phyloP scores from a whole-genome alignment of 805 yeast genomes.

The Candida ovalis region DNA sequence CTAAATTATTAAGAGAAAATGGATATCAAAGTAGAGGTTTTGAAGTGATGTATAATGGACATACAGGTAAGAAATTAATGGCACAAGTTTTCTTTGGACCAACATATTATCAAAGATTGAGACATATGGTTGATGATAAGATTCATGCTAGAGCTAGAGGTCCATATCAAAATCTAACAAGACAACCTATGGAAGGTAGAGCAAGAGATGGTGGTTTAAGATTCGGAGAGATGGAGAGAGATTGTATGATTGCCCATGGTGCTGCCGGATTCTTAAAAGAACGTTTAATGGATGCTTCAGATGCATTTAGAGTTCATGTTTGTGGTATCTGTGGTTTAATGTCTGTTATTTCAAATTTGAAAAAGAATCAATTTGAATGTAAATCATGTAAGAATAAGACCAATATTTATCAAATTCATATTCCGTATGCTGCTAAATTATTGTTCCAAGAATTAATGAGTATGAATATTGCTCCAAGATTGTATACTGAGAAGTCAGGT shows the following conservation, averaged over 20 bases:
- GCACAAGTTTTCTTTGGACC: slow-evolving; percentile 99
- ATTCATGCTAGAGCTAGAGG: slow-evolving; percentile 99
- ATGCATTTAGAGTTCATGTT: slow-evolving; percentile 96
- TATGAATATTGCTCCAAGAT: slow-evolving; percentile 96
- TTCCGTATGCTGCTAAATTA: slow-evolving; percentile 97
- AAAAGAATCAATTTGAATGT: slow-evolving; percentile 97
- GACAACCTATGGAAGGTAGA: slow-evolving; percentile 99
- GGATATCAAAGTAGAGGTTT: slow-evolving; percentile 98
- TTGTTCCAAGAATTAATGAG: slow-evolving; percentile 99
- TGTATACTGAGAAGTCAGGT: slow-evolving; percentile 73
- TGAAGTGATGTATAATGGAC: slow-evolving; percentile 98
- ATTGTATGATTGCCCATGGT: slow-evolving; percentile 99
- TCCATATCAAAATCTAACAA: slow-evolving; percentile 94
- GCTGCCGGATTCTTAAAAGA: slow-evolving; percentile 98
- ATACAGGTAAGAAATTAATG: slow-evolving; percentile 96
- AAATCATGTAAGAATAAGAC: slow-evolving; percentile 98
- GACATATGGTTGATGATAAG: slow-evolving; percentile 99
- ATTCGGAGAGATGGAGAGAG: slow-evolving; percentile 99
- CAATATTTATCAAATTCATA: slow-evolving; percentile 93
- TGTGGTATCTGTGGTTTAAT: slow-evolving; percentile 99
- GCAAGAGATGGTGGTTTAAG: slow-evolving; percentile 99
- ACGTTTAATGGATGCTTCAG: slow-evolving; percentile 98
- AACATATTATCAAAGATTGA: slow-evolving; percentile 95
- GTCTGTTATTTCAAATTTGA: slow-evolving; percentile 95
- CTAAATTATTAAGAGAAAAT: slow-evolving; percentile 86